Base-by-base conservation (phyloP, 163 green algal species). In the Coccomyxa subellipsoidea region DNA sequence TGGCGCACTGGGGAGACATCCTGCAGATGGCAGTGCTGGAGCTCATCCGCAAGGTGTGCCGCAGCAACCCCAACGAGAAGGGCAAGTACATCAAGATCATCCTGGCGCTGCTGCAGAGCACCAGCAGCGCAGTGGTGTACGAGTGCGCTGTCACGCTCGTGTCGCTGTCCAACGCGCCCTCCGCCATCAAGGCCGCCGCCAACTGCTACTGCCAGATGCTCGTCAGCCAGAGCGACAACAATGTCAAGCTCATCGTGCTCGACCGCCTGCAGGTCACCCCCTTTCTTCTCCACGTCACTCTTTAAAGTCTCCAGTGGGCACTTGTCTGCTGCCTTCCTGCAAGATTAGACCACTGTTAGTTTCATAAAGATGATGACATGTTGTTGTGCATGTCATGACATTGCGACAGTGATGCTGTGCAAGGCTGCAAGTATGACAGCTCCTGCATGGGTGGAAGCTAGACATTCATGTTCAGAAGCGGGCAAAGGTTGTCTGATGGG, bases 181-280 rank as follows among this genome's bases (percentile, higher is more conserved):
- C 95, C 21, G 97, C 97, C 72, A 93, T 99, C 76, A 92, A 96
- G 59, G 97, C 96, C 7, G 97, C 96, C 15, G 96, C 96, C 80
- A 98, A 97, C 88, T 99, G 96, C 94, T 99, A 96, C 91, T 98
- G 93, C 90, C 92, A 98, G 92, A 94, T 99, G 85, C 90, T 99
- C 38, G 91, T 96, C 36, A 94, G 80, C 37, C 93, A 98, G 85
- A 95, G 85, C 54, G 97, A 99, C 92, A 99, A 99, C 94, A 99
- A 99, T 83, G 97, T 99, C 70, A 98, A 98, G 92, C 92, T 99
- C 37, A 99, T 99, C 84, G 95, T 99, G 70, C 91, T 99, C 76
- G 97, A 99, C 91, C 86, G 96, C 38, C 88, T 99, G 75, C 84
- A 93, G 82, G 88, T 88, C 21, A 32, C 8, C 76, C 18, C 37